A percentile compares a stretch with the other conserved stretches of the same genome.
These are phyloP conservation scores for Wickerhamiella slavikovae DNA, from an alignment of 805 yeast genomes.

Conservation along the genomic window DNA sequence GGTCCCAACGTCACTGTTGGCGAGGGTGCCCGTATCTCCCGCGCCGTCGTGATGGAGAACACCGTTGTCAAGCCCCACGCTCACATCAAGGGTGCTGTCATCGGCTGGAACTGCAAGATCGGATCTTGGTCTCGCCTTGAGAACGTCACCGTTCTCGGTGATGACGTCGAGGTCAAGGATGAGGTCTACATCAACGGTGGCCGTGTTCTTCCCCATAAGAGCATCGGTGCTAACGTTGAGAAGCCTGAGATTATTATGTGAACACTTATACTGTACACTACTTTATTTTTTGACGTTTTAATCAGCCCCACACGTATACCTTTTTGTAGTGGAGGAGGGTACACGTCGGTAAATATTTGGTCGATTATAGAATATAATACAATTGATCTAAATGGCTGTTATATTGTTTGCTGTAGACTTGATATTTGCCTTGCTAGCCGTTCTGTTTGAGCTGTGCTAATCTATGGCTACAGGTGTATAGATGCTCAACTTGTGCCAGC, in stretches of 20 bases:
- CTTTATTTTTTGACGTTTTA: neutral
- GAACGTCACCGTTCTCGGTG: slow-evolving; percentile 95
- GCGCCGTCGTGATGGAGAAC: slow-evolving; percentile 82
- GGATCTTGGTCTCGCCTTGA: slow-evolving; percentile 99
- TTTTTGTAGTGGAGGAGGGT: too few relatives aligned
- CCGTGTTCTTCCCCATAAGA: slow-evolving; percentile 95
- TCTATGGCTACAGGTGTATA: too few relatives aligned
- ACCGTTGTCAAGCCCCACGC: slow-evolving; percentile 93
- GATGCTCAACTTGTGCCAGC: too few relatives aligned
- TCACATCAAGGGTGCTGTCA: slow-evolving; percentile 91
- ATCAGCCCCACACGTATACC: too few relatives aligned
- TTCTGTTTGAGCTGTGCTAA: too few relatives aligned
- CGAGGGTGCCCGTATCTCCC: slow-evolving; percentile 95
- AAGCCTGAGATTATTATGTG: slow-evolving; percentile 96
- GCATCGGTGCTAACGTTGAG: slow-evolving; percentile 90
- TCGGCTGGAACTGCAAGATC: slow-evolving; percentile 97
- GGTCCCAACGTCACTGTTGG: slow-evolving; percentile 94
- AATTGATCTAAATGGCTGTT: too few relatives aligned
- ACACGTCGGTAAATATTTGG: too few relatives aligned
- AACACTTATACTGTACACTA: neutral
- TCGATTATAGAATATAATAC: too few relatives aligned
- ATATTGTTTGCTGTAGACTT: too few relatives aligned
- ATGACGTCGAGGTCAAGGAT: slow-evolving; percentile 94
- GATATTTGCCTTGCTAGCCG: too few relatives aligned
- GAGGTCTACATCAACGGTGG: slow-evolving; percentile 99